A percentile compares a stretch with the other conserved stretches of the same genome.
phyloP scores from a whole-genome alignment of 768 basidiomycete species.

The Pisolithus orientalis region DNA sequence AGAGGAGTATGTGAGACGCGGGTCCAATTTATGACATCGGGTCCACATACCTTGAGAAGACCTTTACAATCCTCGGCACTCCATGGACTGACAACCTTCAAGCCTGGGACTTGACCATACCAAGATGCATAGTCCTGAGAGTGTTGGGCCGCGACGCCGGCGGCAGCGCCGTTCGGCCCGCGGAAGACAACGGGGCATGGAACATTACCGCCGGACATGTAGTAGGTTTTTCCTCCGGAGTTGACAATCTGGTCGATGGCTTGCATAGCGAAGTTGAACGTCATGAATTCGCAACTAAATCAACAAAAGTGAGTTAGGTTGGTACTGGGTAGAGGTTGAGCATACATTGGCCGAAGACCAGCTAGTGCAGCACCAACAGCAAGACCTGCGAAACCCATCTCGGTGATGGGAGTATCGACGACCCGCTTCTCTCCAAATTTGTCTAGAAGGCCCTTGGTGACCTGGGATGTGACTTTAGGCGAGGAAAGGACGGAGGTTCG shows the following conservation, averaged over 20 bases:
- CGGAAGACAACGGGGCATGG: conserved; percentile 99
- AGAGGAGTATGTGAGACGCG: neutral
- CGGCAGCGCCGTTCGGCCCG: conserved; percentile 96
- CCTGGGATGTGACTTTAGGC: conserved; percentile 38
- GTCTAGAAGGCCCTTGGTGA: conserved; percentile 97
- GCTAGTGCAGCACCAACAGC: conserved; percentile 92
- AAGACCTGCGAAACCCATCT: conserved; percentile 98
- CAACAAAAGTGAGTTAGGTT: conserved; percentile 6
- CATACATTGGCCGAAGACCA: conserved; percentile 89
- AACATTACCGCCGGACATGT: conserved; percentile 99
- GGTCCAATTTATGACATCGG: neutral
- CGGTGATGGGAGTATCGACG: conserved; percentile 94
- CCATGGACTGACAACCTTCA: conserved; percentile 98
- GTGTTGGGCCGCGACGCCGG: conserved; percentile 96
- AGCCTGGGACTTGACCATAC: conserved; percentile 89
- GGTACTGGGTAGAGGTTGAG: conserved; percentile 1
- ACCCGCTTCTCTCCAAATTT: conserved; percentile 99
- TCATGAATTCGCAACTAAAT: conserved; percentile 97
- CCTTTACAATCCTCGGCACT: conserved; percentile 99
- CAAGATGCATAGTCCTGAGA: conserved; percentile 97
- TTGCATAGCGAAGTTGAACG: conserved; percentile 99
- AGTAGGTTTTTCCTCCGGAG: conserved; percentile 99
- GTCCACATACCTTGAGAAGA: conserved; percentile 71
- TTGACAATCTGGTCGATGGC: conserved; percentile 99
- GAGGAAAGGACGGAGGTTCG: neutral